Conservation (phyloP, 163 green algal species). For the Chlamydomonas reinhardtii region DNA sequence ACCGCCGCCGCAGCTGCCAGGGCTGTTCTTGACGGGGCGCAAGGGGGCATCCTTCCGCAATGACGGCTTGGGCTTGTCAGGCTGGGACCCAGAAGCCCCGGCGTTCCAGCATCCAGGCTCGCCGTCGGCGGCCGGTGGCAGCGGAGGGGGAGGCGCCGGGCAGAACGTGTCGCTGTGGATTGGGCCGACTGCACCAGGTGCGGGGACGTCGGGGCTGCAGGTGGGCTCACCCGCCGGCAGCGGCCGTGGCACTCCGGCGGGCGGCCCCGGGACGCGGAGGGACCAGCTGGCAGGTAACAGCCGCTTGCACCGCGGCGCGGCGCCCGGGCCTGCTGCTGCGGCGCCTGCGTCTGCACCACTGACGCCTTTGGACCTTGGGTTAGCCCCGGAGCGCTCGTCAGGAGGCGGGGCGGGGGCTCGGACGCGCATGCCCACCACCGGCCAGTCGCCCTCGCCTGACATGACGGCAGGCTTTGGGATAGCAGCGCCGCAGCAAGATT, state of each 20-base stretch:
- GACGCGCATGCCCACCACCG: not conserved
- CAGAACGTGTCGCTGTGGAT: slow-evolving; percentile 14
- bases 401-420: not conserved
- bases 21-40: not conserved
- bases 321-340: not conserved
- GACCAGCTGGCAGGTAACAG: not conserved
- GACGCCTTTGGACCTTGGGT: not conserved
- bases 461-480: not conserved
- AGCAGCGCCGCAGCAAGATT: slow-evolving; percentile 1
- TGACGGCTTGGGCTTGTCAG: not conserved
- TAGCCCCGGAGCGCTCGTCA: not conserved
- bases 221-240: not conserved
- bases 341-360: too few species aligned
- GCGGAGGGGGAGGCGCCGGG: too few species aligned
- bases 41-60: slow-evolving; percentile 9
- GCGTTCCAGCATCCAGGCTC: not conserved
- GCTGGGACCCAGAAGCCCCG: slow-evolving; percentile 31
- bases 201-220: not conserved
- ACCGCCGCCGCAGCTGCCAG: slow-evolving; percentile 19
- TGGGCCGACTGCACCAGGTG: not conserved
- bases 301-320: not conserved
- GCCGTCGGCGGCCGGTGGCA: not conserved
- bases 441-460: not conserved
- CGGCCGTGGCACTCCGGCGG: not conserved
- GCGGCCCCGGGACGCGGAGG: not conserved